A percentile compares a stretch with the other conserved stretches of the same genome.
phyloP scores from a whole-genome alignment of 2,329 filamentous ascomycete species.

The Sclerotinia borealis region DNA sequence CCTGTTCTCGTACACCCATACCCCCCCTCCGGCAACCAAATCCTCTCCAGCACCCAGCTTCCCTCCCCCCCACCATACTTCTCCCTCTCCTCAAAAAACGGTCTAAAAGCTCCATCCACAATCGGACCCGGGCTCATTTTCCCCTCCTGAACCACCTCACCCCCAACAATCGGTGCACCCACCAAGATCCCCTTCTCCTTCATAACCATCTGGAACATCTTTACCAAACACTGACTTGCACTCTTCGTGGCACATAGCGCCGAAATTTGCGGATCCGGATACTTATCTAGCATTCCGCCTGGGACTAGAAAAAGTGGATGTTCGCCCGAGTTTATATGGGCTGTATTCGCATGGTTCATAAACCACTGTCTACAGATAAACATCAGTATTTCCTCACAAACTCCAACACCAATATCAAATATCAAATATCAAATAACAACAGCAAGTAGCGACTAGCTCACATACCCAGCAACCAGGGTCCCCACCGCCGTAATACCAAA shows the following conservation, averaged over 20 bases:
- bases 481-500: not conserved
- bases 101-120: not conserved
- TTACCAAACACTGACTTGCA: conserved; percentile 5
- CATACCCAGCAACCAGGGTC: conserved; percentile 2
- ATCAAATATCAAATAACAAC: not conserved
- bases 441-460: no score
- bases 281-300: not conserved
- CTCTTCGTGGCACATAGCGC: not conserved
- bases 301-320: not conserved
- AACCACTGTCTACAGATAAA: not conserved
- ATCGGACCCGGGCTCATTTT: not conserved
- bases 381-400: not conserved
- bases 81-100: conserved; percentile 6
- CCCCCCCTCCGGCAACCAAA: not conserved
- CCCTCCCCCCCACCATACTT: not conserved
- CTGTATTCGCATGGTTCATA: not conserved
- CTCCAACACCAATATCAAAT: no score
- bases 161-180: not conserved
- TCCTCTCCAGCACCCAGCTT: not conserved
- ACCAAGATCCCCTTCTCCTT: not conserved
- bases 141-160: not conserved
- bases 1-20: not conserved
- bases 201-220: conserved; percentile 2
- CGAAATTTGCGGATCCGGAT: not conserved
- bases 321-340: not conserved